phyloP scores from a whole-genome alignment of 306 rosid genomes.

The Cyamopsis tetragonoloba region DNA sequence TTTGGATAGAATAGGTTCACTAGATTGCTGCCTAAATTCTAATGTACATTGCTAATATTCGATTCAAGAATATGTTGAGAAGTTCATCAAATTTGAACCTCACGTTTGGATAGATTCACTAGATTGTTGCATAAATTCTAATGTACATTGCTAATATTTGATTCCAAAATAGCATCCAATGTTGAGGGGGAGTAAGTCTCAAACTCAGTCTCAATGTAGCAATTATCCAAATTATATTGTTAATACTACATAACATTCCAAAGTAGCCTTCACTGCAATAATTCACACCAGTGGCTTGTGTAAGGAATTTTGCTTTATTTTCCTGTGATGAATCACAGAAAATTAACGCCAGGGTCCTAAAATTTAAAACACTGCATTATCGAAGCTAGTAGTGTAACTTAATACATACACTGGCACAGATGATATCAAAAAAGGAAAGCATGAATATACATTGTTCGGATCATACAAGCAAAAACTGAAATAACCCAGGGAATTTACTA shows the following conservation, averaged over 20 bases:
- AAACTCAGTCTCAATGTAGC: constrained; percentile 16
- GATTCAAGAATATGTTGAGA: constrained; percentile 2
- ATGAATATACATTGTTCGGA: not conserved
- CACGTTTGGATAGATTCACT: constrained; percentile 8
- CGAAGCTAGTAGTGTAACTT: not conserved
- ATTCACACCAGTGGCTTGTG: not conserved
- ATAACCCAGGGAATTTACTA: no score
- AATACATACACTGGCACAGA: not conserved
- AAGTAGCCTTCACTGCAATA: not conserved
- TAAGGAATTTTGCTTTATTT: not conserved
- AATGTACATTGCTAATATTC: not conserved
- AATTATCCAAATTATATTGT: constrained; percentile 20
- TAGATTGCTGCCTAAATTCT: not conserved
- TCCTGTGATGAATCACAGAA: not conserved
- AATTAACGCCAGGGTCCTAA: not conserved
- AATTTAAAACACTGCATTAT: not conserved
- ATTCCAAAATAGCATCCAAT: constrained; percentile 5
- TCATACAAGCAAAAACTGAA: not conserved
- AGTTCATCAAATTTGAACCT: not conserved
- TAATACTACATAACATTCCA: not conserved
- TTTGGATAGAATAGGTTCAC: not conserved
- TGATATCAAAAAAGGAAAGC: not conserved
- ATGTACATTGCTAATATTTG: not conserved
- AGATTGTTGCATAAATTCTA: not conserved
- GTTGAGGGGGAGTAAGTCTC: constrained; percentile 8